Percentiles rank a stretch among this genome's conserved stretches.
Evolutionary conservation across 305 asterid genomes (phyloP).

Genomic region (Fraxinus greggii): DNA sequence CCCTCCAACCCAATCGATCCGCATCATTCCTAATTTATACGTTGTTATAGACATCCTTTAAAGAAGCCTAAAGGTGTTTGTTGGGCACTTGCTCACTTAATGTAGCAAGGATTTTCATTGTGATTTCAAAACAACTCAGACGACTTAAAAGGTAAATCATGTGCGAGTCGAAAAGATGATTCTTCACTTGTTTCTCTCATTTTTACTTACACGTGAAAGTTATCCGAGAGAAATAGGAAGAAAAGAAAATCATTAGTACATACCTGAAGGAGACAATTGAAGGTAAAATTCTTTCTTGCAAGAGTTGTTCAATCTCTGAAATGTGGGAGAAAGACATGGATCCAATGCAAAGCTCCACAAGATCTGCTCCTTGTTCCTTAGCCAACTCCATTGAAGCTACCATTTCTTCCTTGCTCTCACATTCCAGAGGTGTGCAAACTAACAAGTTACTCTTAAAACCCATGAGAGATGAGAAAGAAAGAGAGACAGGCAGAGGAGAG

Average conservation of each 20-base stretch:
- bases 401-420: conserved; percentile 50
- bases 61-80: neutral
- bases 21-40: neutral
- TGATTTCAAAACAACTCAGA: neutral
- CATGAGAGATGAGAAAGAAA: conserved; percentile 22
- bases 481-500: neutral
- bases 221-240: neutral
- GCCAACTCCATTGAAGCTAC: conserved; percentile 40
- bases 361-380: conserved; percentile 56
- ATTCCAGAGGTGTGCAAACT: conserved; percentile 45
- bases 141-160: too few species aligned
- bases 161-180: neutral
- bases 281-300: conserved; percentile 39
- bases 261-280: conserved; percentile 59
- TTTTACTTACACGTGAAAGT: neutral
- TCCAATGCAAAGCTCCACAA: conserved; percentile 54
- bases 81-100: neutral
- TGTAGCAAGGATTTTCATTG: neutral
- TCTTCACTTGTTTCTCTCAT: neutral
- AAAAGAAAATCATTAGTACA: neutral
- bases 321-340: conserved; percentile 46
- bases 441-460: conserved; percentile 40
- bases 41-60: neutral
- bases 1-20: neutral
- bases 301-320: conserved; percentile 39